Evolutionary conservation across 306 rosid genomes (phyloP), one percentile per base, ranked within the genome.

Genomic region (Oemleria cerasiformis): DNA sequence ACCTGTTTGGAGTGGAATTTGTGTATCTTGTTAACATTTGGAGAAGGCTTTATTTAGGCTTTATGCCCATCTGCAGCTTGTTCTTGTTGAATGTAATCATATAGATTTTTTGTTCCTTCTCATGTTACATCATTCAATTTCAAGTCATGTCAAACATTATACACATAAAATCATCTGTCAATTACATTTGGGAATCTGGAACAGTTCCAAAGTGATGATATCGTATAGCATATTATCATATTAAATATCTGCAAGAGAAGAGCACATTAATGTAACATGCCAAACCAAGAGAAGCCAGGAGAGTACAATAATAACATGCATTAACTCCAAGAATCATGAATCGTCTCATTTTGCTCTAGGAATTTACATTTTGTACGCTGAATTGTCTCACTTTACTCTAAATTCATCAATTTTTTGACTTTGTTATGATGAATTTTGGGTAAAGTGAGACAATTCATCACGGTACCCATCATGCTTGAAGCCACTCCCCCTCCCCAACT

Each of bases 41-140:
- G 54, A 63, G 54, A 47, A 44, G 38, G 58, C 68, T 42, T 71
- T 70, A 8, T 38, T 42, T 44, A 30, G 40, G 58, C 47, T 21
- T 15, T 21, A 11, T n/a, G 25, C 39, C 48, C 34, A 39, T 34
- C 48, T 1, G 6, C 11, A 6, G 58, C 44, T 53, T 44, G 39
- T 65, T 11, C 5, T 42, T 55, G 63, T 57, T 57, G 62, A 57
- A 57, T 56, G 72, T 41, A 69, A 53, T 69, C 73, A 13, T 30
- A 40, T 53, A 20, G 23, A 69, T 9, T 56, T 56, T 58, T 2
- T 13, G 25, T 8, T 58, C 39, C n/a, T 58, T 7, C 13, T 58
- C 65, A 8, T 59, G 40, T 30, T 51, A 51, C 30, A 59, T 39
- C 19, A 38, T 61, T 61, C 23, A 17, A 56, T 40, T 51, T 56